Evolutionary conservation across 2,329 filamentous ascomycete species (phyloP), one percentile per base, ranked within the genome.

Genomic region (Ophiosphaerella narmari): DNA sequence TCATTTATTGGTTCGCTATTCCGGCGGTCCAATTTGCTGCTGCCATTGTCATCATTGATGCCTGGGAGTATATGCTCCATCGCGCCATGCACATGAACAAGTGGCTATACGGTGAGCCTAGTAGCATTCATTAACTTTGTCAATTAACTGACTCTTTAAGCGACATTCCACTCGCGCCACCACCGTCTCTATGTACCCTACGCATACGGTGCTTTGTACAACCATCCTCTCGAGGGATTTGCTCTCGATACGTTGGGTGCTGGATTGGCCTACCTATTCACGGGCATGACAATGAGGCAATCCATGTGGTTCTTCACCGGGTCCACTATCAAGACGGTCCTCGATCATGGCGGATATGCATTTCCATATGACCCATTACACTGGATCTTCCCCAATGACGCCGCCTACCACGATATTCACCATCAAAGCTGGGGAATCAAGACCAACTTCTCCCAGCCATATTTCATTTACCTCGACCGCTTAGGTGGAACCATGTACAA

Each of bases 391-490:
- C 89, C 89, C 72, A 97, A 99, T 80, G 97, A 97, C 63, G 93
- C 94, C 23, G 88, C 87, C 32, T 99, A 97, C 75, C 94, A 99
- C 70, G 94, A 99, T 69, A 93, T 99, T 51, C 94, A 99, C 75
- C 94, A 99, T 77, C 94, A 99, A 76, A 95, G 90, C 75, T 97
- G 93, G 92, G 94, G 94, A 49, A 96, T 99, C 81, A 99, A 97
- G 82, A 89, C 88, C 58, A 95, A 95, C 76, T 95, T 91, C 73
- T 88, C 87, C 5, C 90, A 95, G 74, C 90, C 90, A 3, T 95
- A 92, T 77, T 97, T 97, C 77, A 97, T 89, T 40, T 91, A 97
- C 76, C 97, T 94, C 91, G 94, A 99, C 72, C 81, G 83, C 39
- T 68, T 91, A 24, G 79, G 96, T 18, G 86, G 87, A 43, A 99